Percentiles rank a stretch among this genome's conserved stretches.
These are phyloP conservation scores for Rosa lucieae DNA, from an alignment of 306 rosid species.

Conservation along the genomic window DNA sequence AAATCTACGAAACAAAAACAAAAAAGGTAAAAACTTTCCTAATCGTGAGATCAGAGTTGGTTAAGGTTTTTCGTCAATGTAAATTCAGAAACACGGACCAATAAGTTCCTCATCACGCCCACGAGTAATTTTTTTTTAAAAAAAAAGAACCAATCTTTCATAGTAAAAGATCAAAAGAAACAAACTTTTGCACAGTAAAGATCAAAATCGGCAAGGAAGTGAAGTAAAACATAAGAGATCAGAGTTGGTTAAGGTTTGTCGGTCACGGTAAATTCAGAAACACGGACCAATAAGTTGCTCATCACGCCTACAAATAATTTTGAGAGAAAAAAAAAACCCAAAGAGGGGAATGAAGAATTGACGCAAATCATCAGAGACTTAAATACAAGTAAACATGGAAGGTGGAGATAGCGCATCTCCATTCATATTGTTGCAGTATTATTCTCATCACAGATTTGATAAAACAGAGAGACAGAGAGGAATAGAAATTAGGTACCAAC, in stretches of 20 bases:
- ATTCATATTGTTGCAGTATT: slow-evolving; percentile 88
- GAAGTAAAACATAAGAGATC: slow-evolving; percentile 14
- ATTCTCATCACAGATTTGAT: slow-evolving; percentile 59
- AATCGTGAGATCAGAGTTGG: not conserved
- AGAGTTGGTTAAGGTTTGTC: slow-evolving; percentile 51
- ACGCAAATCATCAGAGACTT: slow-evolving; percentile 78
- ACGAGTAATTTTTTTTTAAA: not conserved
- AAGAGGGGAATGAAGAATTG: too few relatives aligned
- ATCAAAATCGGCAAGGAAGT: too few relatives aligned
- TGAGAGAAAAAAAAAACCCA: not conserved
- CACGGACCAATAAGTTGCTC: slow-evolving; percentile 69
- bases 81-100: slow-evolving; percentile 1
- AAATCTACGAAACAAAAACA: not conserved
- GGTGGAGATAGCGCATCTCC: slow-evolving; percentile 32
- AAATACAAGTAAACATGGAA: slow-evolving; percentile 70
- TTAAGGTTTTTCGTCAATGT: not conserved
- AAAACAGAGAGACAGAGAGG: not conserved
- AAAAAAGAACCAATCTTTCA: not conserved
- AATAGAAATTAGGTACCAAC: not conserved
- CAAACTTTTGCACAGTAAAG: not conserved
- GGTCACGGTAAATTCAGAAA: slow-evolving; percentile 70
- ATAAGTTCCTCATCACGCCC: not conserved
- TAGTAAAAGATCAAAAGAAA: not conserved
- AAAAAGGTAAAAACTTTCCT: not conserved
- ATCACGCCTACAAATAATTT: slow-evolving; percentile 42